Evolutionary conservation across 352 stramenopile genomes (phyloP).

Genomic region (Pythium utonaiense): DNA sequence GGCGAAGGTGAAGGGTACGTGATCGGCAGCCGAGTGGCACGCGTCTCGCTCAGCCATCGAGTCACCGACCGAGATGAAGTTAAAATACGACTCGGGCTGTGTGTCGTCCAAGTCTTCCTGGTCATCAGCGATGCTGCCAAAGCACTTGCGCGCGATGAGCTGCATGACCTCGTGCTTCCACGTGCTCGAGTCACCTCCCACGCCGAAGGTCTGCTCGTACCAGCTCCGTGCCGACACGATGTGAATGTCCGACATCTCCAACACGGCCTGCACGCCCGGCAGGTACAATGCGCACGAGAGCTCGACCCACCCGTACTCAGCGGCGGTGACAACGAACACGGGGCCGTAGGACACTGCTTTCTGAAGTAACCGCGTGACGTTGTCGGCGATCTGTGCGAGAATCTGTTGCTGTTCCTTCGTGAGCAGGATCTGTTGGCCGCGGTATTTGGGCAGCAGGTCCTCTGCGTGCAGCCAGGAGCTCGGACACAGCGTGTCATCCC

Average conservation of each 20-base stretch:
- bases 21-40: slow-evolving; percentile 64
- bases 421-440: slow-evolving; percentile 64
- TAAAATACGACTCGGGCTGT: slow-evolving; percentile 51
- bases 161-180: slow-evolving; percentile 89
- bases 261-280: slow-evolving; percentile 53
- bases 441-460: slow-evolving; percentile 75
- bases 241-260: slow-evolving; percentile 77
- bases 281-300: slow-evolving; percentile 78
- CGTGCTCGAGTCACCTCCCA: slow-evolving; percentile 65
- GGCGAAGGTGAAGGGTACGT: slow-evolving; percentile 64
- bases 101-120: background rate
- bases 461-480: slow-evolving; percentile 82
- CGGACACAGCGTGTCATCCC: slow-evolving; percentile 86
- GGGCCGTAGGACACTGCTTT: slow-evolving; percentile 76
- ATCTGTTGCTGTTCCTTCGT: slow-evolving; percentile 52
- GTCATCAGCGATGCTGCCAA: slow-evolving; percentile 26
- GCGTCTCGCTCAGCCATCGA: slow-evolving; percentile 86
- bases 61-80: slow-evolving; percentile 80
- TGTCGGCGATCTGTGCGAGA: slow-evolving; percentile 54
- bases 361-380: slow-evolving; percentile 57
- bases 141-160: slow-evolving; percentile 84
- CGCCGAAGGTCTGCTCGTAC: slow-evolving; percentile 83
- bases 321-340: slow-evolving; percentile 84
- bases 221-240: slow-evolving; percentile 82
- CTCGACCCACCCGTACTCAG: slow-evolving; percentile 83